These are phyloP conservation scores for Amauroascus verrucosus DNA, from an alignment of 2,329 filamentous ascomycete genomes.

Conservation along the genomic window DNA sequence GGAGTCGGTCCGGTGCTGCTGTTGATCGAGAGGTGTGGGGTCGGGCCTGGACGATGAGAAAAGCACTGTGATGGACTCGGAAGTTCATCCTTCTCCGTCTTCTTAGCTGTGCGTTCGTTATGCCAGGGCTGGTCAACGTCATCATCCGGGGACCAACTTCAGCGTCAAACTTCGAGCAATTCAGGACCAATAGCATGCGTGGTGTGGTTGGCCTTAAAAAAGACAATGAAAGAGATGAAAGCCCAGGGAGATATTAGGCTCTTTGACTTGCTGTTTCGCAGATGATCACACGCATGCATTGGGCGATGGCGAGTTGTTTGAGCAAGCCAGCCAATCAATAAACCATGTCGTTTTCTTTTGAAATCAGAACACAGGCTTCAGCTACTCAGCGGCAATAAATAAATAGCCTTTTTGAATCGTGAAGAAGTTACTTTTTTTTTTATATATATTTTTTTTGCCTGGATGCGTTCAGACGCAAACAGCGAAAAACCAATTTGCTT, in stretches of 20 bases:
- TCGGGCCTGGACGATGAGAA: background rate
- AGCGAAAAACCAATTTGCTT: background rate
- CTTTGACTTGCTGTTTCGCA: background rate
- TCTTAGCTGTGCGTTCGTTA: background rate
- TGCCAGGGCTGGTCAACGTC: background rate
- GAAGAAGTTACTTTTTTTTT: too few relatives aligned
- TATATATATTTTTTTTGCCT: too few relatives aligned
- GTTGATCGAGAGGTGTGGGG: background rate
- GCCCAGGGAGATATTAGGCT: background rate
- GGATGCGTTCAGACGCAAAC: background rate
- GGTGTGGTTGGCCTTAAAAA: background rate
- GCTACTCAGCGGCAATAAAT: too few relatives aligned
- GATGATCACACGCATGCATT: slow-evolving; percentile 1
- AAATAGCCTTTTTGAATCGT: background rate
- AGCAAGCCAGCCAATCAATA: background rate
- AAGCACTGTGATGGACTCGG: background rate
- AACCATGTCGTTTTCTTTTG: background rate
- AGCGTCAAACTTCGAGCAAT: background rate
- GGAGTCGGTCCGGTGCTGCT: background rate
- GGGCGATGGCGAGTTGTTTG: background rate
- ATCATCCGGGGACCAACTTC: background rate
- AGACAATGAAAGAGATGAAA: background rate
- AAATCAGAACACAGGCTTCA: background rate
- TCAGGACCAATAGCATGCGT: background rate
- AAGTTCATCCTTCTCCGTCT: background rate